Evolutionary conservation across 371 early-diverging fungal genomes (phyloP), one percentile per base, ranked within the genome.

Genomic region (Synchytrium microbalum): DNA sequence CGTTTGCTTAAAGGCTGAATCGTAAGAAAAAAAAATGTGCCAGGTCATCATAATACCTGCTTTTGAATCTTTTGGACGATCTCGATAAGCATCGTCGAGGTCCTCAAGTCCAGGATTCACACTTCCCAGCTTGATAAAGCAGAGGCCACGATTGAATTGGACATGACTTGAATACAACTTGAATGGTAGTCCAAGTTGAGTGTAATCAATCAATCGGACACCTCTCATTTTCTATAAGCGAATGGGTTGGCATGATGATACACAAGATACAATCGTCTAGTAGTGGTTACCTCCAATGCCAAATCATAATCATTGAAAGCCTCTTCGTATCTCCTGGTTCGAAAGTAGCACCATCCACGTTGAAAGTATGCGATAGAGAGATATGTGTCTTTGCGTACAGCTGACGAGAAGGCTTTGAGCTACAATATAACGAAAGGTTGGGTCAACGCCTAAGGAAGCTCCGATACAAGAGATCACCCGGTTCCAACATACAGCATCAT

Each of bases 301-400:
- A 76, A 73, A 23, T 75, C 79, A 63, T 86, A 92, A 70, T 91
- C 89, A n/a, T 83, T 77, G 51, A 88, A 73, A 61, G 90, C 89
- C 25, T 79, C 79, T 3, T 79, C 72, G 72, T 88, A 79, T 16
- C 84, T 68, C 60, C 80, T 77, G 32, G 73, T 66, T 16, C 87
- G 78, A 77, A 91, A 92, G 57, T 85, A 82, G 26, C 90, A 85
- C 1, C 90, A 89, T 52, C 94, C 98, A 61, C 86, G 86, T 79
- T 92, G 92, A 70, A 92, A 94, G 74, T 89, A 91, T 14, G 93
- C 95, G 32, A 92, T 88, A 1, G 96, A 90, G 62, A 95, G 79
- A 73, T 88, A 97, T 38, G 84, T 80, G 78, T 97, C 98, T 64
- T 88, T 72, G 27, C 75, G 74, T 23, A 92, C 79, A 13, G 95